A percentile compares a stretch with the other conserved stretches of the same genome.
These are phyloP conservation scores for Neurospora sp. DNA, from an alignment of 495 filamentous ascomycete genomes.

Conservation along the genomic window DNA sequence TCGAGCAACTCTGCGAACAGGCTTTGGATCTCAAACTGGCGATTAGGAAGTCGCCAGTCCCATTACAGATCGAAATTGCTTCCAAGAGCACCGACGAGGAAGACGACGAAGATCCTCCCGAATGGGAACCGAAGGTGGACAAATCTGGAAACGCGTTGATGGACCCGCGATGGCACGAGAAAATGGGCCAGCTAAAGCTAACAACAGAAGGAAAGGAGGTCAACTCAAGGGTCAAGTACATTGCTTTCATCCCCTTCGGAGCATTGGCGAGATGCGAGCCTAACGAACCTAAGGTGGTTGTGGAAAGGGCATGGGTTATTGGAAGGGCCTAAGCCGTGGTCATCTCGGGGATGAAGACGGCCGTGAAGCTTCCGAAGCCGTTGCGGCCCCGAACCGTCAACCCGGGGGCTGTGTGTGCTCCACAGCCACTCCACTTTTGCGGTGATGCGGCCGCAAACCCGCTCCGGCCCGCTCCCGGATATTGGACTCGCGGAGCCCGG, in stretches of 20 bases:
- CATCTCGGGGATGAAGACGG: no score
- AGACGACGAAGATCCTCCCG: background rate
- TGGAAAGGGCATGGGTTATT: background rate
- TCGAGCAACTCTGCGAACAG: constrained; percentile 3
- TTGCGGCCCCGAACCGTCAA: background rate
- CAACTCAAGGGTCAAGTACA: background rate
- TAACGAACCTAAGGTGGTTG: background rate
- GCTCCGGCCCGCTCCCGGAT: background rate
- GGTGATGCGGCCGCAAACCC: background rate
- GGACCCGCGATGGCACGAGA: background rate
- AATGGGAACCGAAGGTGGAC: constrained; percentile 1
- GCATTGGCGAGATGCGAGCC: constrained; percentile 3
- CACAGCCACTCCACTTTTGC: background rate
- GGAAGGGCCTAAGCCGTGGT: background rate
- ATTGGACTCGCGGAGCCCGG: background rate
- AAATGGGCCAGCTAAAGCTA: background rate
- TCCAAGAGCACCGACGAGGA: background rate
- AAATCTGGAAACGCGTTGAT: background rate
- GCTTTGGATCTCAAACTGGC: constrained; percentile 9
- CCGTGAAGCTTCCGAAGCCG: no score
- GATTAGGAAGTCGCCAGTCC: background rate
- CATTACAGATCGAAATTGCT: constrained; percentile 5
- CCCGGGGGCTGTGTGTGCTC: background rate
- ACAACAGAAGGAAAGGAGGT: background rate
- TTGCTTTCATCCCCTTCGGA: constrained; percentile 6